Conservation (phyloP, 2,329 filamentous ascomycete genomes). For the Colletotrichum zoysiae region DNA sequence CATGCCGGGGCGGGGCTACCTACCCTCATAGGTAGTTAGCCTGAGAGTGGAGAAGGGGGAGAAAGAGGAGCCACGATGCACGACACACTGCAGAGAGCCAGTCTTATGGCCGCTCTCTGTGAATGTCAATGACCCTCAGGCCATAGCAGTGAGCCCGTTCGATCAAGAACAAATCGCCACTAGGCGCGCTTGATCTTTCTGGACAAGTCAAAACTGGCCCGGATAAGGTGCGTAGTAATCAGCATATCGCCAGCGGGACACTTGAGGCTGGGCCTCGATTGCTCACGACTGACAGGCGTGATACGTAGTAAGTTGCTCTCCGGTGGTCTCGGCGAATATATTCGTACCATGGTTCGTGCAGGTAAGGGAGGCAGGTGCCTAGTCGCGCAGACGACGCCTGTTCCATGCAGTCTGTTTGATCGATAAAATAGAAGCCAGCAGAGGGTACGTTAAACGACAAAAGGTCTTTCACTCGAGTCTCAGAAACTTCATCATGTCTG, state of each 20-base stretch:
- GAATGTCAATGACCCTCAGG: no score
- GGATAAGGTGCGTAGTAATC: neutral
- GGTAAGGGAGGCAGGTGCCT: neutral
- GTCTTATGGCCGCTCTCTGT: no score
- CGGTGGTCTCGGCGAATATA: neutral
- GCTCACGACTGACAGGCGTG: constrained; percentile 1
- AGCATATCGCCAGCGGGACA: neutral
- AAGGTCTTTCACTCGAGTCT: neutral
- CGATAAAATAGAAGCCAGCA: neutral
- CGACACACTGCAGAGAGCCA: constrained; percentile 1
- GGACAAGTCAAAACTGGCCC: neutral
- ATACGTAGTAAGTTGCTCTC: constrained; percentile 1
- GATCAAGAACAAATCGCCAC: neutral
- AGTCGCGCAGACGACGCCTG: no score
- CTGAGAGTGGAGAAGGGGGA: neutral
- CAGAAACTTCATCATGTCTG: neutral
- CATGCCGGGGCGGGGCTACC: neutral
- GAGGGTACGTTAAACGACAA: no score
- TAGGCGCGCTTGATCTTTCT: neutral
- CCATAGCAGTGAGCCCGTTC: neutral
- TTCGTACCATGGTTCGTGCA: neutral
- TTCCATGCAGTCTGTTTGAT: neutral
- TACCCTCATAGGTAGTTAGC: neutral
- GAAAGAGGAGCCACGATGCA: neutral
- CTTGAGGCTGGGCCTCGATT: constrained; percentile 5